Base-by-base conservation (phyloP, 306 rosid genomes). In the Quercus glauca region DNA sequence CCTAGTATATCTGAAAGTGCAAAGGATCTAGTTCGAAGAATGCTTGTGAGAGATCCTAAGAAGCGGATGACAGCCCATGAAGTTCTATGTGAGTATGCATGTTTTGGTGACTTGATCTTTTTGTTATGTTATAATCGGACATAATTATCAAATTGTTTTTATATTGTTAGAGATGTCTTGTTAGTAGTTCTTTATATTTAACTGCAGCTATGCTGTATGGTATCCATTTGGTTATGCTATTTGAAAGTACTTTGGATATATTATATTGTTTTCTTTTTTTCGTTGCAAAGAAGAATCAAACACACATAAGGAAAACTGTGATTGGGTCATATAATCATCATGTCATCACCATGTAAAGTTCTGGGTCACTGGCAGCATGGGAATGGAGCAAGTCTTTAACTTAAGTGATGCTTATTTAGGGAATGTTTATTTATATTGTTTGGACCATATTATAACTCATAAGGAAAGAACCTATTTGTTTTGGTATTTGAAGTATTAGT, bases 1-100 rank as follows among this genome's bases (percentile, higher is more conserved):
- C 99, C 99, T 15, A 89, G 78, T 73, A 91, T 95, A 88, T 93
- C 99, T 11, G 93, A 85, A 31, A 80, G 93, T 60, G 99, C 97
- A 61, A 93, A 95, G 86, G 99, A 93, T 82, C 89, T 95, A 84
- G 94, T 95, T 81, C 89, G 88, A 71, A 90, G 81, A 86, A 93
- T 95, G 98, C 99, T 95, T 75, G 29, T 86, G 33, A 90, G 95
- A 86, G 98, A 93, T 83, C 98, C 97, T 26, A 93, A 87, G 79
- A 95, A 93, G 85, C 85, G 98, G 75, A 28, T 91, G 75, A 88
- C 94, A n/a, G 97, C 98, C 29, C 93, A 86, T 83, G 99, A 95
- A 91, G 99, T 89, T 76, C 97, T 95, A 79, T 72, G 99, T 95
- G 87, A 95, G 99, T 89, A 79, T 73, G 80, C 78, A 57, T 68